These are phyloP conservation scores for Ceratobasidium papillatum DNA, from an alignment of 1,284 basidiomycete genomes.

Conservation along the genomic window DNA sequence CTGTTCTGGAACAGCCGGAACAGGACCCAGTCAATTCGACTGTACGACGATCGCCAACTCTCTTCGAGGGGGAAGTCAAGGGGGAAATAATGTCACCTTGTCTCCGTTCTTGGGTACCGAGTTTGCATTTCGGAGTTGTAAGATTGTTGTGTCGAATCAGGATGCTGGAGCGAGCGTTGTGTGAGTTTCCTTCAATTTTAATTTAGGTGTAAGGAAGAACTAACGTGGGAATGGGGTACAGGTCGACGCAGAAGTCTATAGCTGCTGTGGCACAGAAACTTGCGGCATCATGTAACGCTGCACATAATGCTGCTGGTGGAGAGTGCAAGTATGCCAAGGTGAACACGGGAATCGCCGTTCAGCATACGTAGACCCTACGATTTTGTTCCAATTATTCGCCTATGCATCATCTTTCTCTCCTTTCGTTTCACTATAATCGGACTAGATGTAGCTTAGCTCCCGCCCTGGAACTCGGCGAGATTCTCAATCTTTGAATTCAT, in stretches of 20 bases:
- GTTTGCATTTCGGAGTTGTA: constrained; percentile 32
- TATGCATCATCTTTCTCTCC: not conserved
- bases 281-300: constrained; percentile 22
- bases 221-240: not conserved
- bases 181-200: constrained; percentile 16
- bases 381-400: not conserved
- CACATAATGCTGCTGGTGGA: constrained; percentile 6
- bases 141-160: constrained; percentile 19
- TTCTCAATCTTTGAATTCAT: not conserved
- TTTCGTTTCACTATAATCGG: not conserved
- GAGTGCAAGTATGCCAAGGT: constrained; percentile 4
- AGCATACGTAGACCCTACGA: not conserved
- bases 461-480: not conserved
- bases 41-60: constrained; percentile 30
- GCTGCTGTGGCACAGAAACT: constrained; percentile 9
- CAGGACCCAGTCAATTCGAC: constrained; percentile 31
- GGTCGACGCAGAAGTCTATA: constrained; percentile 12
- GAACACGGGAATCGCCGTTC: not conserved
- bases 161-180: not conserved
- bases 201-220: not conserved
- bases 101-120: constrained; percentile 22
- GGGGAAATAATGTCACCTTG: not conserved
- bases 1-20: constrained; percentile 19
- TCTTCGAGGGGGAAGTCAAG: not conserved
- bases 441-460: not conserved